A percentile compares a stretch with the other conserved stretches of the same genome.
These are phyloP conservation scores for Trichoderma asperellum DNA, from an alignment of 2,329 filamentous ascomycete genomes.

Conservation along the genomic window DNA sequence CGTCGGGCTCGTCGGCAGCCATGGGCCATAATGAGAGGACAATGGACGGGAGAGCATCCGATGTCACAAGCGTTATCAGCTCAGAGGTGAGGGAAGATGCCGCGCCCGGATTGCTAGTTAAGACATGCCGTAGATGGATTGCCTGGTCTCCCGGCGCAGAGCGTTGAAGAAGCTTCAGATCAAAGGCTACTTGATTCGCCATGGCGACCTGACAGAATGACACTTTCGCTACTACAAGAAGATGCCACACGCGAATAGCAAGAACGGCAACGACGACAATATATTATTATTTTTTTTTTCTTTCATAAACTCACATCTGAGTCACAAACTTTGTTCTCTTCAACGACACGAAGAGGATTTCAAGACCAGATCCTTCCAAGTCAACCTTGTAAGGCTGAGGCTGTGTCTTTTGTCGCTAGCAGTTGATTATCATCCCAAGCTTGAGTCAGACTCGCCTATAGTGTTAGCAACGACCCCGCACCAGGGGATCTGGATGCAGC, in stretches of 20 bases:
- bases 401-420: not conserved
- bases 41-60: conserved; percentile 11
- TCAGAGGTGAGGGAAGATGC: conserved; percentile 4
- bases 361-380: not conserved
- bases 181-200: not conserved
- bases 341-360: not conserved
- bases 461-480: conserved; percentile 13
- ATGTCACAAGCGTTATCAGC: conserved; percentile 11
- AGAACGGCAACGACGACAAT: not conserved
- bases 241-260: not conserved
- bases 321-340: not conserved
- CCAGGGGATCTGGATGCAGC: not conserved
- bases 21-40: conserved; percentile 7
- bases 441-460: conserved; percentile 13
- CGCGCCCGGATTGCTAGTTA: not conserved
- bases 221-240: not conserved
- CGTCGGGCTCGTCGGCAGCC: not conserved
- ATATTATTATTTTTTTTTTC: not conserved
- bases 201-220: not conserved
- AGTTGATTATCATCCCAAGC: not conserved
- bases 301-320: not conserved
- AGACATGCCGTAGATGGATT: not conserved
- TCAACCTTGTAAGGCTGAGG: not conserved
- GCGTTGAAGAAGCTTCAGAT: conserved; percentile 7
- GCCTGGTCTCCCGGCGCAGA: conserved; percentile 10